phyloP scores from a whole-genome alignment of 805 yeast genomes.

The Monosporozyma unispora region DNA sequence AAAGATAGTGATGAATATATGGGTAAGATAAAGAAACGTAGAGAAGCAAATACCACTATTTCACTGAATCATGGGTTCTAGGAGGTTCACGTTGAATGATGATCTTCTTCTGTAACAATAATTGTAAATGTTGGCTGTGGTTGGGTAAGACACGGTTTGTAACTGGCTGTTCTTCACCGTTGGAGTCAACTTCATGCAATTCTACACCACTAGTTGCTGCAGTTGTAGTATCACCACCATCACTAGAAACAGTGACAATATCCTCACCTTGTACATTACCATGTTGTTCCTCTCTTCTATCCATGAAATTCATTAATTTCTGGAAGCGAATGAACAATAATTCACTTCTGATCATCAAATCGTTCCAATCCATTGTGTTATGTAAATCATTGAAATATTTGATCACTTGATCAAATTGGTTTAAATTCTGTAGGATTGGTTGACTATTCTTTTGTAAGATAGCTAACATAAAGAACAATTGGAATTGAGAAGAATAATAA shows the following conservation, averaged over 20 bases:
- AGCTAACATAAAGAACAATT: conserved; percentile 77
- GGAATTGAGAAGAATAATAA: conserved; percentile 76
- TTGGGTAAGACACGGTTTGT: conserved; percentile 8
- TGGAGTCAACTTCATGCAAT: background rate
- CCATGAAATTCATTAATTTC: conserved; percentile 72
- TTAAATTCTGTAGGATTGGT: conserved; percentile 63
- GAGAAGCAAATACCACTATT: conserved; percentile 2
- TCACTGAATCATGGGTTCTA: conserved; percentile 21
- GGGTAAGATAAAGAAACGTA: background rate
- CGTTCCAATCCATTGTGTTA: conserved; percentile 64
- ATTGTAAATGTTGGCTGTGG: conserved; percentile 37
- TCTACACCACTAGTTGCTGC: background rate
- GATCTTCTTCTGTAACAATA: conserved; percentile 49
- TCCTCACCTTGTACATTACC: background rate
- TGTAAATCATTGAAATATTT: conserved; percentile 88
- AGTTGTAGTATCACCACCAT: background rate
- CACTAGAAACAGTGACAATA: background rate
- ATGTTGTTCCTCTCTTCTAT: conserved; percentile 33
- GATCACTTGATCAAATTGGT: conserved; percentile 81
- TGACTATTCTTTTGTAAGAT: conserved; percentile 81
- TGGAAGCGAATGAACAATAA: conserved; percentile 70
- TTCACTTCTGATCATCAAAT: conserved; percentile 76
- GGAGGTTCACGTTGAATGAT: conserved; percentile 53
- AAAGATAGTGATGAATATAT: too few species aligned
- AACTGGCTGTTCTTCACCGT: background rate